These are phyloP conservation scores for Lactuca saligna DNA, from an alignment of 129 eudicot species.

Conservation along the genomic window DNA sequence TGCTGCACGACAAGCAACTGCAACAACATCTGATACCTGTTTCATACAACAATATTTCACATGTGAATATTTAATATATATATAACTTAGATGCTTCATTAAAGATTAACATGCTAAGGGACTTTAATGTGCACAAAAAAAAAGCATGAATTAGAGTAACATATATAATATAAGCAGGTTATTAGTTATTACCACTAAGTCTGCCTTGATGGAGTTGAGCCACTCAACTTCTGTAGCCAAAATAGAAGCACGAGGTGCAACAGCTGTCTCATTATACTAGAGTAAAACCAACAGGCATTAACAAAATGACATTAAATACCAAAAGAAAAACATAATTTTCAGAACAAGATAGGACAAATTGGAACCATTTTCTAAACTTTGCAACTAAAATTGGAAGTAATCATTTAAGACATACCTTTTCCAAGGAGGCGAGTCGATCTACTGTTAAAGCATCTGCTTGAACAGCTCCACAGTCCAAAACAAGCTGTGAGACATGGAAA, in stretches of 20 bases:
- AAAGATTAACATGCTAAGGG: not conserved
- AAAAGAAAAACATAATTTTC: not conserved
- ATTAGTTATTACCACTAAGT: slow-evolving; percentile 77
- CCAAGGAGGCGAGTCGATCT: slow-evolving; percentile 94
- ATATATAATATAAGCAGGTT: not conserved
- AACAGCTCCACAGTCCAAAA: slow-evolving; percentile 97
- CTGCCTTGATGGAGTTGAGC: slow-evolving; percentile 96
- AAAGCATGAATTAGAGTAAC: not conserved
- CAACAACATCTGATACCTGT: slow-evolving; percentile 97
- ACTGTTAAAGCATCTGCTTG: slow-evolving; percentile 99
- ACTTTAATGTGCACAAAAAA: not conserved
- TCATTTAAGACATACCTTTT: slow-evolving; percentile 49
- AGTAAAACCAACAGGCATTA: slow-evolving; percentile 22
- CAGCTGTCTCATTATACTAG: slow-evolving; percentile 91
- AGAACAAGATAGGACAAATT: not conserved
- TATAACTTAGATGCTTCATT: slow-evolving; percentile 7
- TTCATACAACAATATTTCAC: slow-evolving; percentile 1
- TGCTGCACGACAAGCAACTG: slow-evolving; percentile 98
- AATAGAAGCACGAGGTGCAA: slow-evolving; percentile 86
- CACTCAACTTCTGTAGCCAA: slow-evolving; percentile 86
- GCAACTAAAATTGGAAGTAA: slow-evolving; percentile 2
- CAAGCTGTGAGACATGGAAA: slow-evolving; percentile 44
- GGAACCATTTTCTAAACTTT: not conserved
- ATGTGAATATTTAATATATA: not conserved
- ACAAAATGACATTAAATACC: not conserved